Percentiles rank a stretch among this genome's conserved stretches.
Conservation (phyloP, 2,329 filamentous ascomycete species). For the Alternaria ethzedia region DNA sequence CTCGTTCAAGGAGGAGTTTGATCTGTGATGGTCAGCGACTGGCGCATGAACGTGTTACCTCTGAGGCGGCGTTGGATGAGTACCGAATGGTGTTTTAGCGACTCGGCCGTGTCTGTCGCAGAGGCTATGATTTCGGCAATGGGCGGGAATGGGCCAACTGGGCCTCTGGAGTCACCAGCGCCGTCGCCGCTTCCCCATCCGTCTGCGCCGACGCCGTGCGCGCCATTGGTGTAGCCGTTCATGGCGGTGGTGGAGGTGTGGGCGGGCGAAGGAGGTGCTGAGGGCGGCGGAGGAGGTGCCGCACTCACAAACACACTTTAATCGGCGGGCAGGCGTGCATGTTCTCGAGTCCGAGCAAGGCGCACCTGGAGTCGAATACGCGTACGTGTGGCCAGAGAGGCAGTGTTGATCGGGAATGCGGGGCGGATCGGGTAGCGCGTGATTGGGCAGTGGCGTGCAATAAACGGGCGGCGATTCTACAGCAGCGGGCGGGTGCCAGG, state of each 20-base stretch:
- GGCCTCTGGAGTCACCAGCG: conserved; percentile 23
- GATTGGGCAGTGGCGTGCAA: not conserved
- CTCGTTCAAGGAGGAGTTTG: conserved; percentile 49
- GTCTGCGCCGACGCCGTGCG: conserved; percentile 26
- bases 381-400: conserved; percentile 9
- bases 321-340: conserved; percentile 30
- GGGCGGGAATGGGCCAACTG: conserved; percentile 42
- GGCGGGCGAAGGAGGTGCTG: conserved; percentile 21
- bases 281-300: conserved; percentile 46
- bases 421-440: conserved; percentile 6
- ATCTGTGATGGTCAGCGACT: conserved; percentile 43
- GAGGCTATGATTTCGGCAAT: conserved; percentile 53
- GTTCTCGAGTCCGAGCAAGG: conserved; percentile 15
- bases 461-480: not conserved
- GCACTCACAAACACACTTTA: conserved; percentile 48
- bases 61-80: not conserved
- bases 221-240: conserved; percentile 40
- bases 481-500: not conserved
- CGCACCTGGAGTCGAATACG: conserved; percentile 4
- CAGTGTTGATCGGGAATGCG: conserved; percentile 8
- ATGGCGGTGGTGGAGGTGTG: conserved; percentile 31
- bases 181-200: conserved; percentile 35
- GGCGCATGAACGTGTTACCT: not conserved
- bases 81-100: conserved; percentile 39
- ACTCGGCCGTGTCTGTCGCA: conserved; percentile 46